Percentiles rank a stretch among this genome's conserved stretches.
Conservation (phyloP, 306 rosid genomes). For the Geum urbanum region DNA sequence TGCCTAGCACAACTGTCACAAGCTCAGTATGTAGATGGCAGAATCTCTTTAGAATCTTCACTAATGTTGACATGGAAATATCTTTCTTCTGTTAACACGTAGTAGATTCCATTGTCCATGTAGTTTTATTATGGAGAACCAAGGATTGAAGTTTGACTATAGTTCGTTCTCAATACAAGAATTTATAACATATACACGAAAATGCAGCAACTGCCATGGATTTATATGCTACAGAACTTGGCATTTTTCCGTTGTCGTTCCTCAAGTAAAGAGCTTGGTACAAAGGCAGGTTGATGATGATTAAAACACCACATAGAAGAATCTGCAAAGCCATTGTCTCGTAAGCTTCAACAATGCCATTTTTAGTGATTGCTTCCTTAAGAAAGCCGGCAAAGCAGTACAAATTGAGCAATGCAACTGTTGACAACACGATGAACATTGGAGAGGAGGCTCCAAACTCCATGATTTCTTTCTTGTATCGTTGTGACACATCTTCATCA, state of each 20-base stretch:
- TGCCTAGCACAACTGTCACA: no score
- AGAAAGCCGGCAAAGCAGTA: slow-evolving; percentile 47
- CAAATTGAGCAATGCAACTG: slow-evolving; percentile 57
- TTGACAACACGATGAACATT: slow-evolving; percentile 52
- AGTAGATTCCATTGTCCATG: no score
- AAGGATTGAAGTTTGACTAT: neutral
- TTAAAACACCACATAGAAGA: slow-evolving; percentile 49
- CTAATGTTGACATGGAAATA: no score
- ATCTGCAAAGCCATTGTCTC: slow-evolving; percentile 51
- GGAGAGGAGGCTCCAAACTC: slow-evolving; percentile 83
- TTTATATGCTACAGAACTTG: slow-evolving; percentile 43
- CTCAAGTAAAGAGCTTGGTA: slow-evolving; percentile 68
- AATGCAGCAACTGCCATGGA: slow-evolving; percentile 37
- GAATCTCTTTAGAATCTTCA: no score
- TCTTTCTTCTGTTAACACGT: no score
- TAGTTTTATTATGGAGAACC: no score
- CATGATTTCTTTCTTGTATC: slow-evolving; percentile 64
- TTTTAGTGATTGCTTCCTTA: slow-evolving; percentile 36
- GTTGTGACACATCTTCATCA: slow-evolving; percentile 49
- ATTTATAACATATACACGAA: slow-evolving; percentile 23
- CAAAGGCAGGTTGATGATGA: slow-evolving; percentile 62
- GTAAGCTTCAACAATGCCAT: slow-evolving; percentile 21
- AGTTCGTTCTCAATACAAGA: neutral
- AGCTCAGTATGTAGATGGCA: no score
- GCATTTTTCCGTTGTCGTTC: slow-evolving; percentile 67